Conservation (phyloP, 306 rosid species). For the Amphicarpaea edgeworthii region DNA sequence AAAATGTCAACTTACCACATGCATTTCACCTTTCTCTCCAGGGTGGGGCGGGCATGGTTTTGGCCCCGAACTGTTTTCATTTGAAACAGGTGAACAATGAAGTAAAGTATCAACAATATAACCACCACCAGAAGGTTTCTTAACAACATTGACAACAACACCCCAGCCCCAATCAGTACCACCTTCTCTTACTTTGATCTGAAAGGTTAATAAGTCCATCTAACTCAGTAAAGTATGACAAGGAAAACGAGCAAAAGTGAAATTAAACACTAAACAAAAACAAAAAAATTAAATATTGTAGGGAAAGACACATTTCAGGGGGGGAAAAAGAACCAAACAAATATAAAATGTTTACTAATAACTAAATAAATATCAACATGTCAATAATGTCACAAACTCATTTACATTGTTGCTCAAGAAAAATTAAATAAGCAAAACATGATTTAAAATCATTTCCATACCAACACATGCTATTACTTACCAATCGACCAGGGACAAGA, state of each 20-base stretch:
- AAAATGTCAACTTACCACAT: slow-evolving; percentile 75
- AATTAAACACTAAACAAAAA: not conserved
- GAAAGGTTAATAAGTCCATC: slow-evolving; percentile 40
- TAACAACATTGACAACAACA: slow-evolving; percentile 92
- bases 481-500: slow-evolving; percentile 98
- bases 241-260: slow-evolving; percentile 14
- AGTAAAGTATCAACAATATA: slow-evolving; percentile 94
- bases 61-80: slow-evolving; percentile 80
- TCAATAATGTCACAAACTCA: slow-evolving; percentile 14
- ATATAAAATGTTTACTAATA: not conserved
- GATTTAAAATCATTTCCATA: slow-evolving; percentile 6
- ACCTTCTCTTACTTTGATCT: slow-evolving; percentile 96
- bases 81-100: slow-evolving; percentile 85
- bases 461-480: slow-evolving; percentile 51
- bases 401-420: slow-evolving; percentile 23
- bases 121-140: slow-evolving; percentile 85
- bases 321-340: slow-evolving; percentile 2
- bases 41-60: slow-evolving; percentile 95
- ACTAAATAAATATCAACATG: not conserved
- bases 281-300: slow-evolving; percentile 1
- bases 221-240: slow-evolving; percentile 27
- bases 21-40: slow-evolving; percentile 99
- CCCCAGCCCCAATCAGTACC: slow-evolving; percentile 99
- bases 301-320: slow-evolving; percentile 7
- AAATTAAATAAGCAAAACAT: slow-evolving; percentile 11